Conservation (phyloP, 23 red algal species). For the Cyanidiococcus yangmingshanensis region DNA sequence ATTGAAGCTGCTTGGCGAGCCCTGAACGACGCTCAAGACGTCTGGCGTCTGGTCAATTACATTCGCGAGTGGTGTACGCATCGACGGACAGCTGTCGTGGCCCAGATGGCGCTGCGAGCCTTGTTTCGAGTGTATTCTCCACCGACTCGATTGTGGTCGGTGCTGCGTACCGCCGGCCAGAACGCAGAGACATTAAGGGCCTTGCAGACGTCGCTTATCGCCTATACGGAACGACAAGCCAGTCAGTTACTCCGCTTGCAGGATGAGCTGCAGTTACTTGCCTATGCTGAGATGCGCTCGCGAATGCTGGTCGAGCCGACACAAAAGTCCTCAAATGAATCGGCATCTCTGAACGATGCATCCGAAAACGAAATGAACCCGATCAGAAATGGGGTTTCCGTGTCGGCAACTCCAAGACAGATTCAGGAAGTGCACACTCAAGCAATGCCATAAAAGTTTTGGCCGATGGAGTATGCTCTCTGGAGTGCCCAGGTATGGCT, state of each 20-base stretch:
- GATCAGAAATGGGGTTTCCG: too few relatives aligned
- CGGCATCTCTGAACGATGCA: too few relatives aligned
- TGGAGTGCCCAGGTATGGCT: too few relatives aligned
- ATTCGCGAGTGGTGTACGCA: slow-evolving; percentile 6
- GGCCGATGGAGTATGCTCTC: too few relatives aligned
- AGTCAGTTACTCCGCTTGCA: not conserved
- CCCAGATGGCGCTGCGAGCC: not conserved
- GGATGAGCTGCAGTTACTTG: slow-evolving; percentile 1
- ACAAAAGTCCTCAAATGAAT: too few relatives aligned
- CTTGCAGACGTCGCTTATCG: not conserved
- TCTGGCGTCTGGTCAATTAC: not conserved
- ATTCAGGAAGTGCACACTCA: too few relatives aligned
- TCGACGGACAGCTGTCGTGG: not conserved
- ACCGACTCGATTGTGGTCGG: not conserved
- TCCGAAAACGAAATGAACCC: too few relatives aligned
- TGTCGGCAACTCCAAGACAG: too few relatives aligned
- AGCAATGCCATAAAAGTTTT: too few relatives aligned
- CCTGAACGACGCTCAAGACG: not conserved
- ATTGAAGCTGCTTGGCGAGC: not conserved
- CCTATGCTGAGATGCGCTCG: not conserved
- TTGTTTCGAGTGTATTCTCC: not conserved
- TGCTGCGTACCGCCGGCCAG: not conserved
- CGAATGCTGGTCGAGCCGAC: not conserved
- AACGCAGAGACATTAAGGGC: not conserved
- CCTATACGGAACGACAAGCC: not conserved